A percentile compares a stretch with the other conserved stretches of the same genome.
phyloP scores from a whole-genome alignment of 164 flowering plant species.

The Tetrastigma voinierianum region DNA sequence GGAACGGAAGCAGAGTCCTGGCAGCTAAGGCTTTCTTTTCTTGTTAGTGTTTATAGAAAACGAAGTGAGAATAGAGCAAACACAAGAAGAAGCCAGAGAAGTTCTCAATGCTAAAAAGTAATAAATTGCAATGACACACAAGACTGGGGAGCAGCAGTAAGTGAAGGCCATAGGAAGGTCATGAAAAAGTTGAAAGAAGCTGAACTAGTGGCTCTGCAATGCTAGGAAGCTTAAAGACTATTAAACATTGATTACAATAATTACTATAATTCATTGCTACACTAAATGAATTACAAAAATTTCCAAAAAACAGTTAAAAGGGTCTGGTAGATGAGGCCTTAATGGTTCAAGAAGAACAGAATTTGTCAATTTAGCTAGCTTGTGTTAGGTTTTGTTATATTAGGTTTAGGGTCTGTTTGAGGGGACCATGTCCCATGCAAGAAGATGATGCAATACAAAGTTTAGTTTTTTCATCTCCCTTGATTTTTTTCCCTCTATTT shows the following conservation, averaged over 20 bases:
- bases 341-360: neutral
- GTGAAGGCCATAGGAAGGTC: constrained; percentile 10
- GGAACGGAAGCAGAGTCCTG: neutral
- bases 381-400: neutral
- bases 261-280: neutral
- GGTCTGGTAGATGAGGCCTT: constrained; percentile 11
- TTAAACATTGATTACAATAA: neutral
- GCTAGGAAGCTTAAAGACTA: too few relatives aligned
- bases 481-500: constrained; percentile 10
- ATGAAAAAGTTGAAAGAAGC: neutral
- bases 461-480: constrained; percentile 11
- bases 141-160: constrained; percentile 13
- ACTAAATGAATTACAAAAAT: neutral
- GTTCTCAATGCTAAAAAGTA: constrained; percentile 27
- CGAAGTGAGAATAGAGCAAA: constrained; percentile 18
- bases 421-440: constrained; percentile 34
- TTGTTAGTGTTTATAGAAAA: constrained; percentile 24
- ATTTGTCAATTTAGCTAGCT: neutral
- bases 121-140: constrained; percentile 19
- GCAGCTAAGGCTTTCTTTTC: constrained; percentile 2
- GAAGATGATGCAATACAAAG: constrained; percentile 45
- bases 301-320: neutral
- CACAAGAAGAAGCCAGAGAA: constrained; percentile 24
- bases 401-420: neutral
- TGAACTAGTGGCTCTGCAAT: neutral